Conservation (phyloP, 1,284 basidiomycete genomes). For the Pisolithus thermaeus region DNA sequence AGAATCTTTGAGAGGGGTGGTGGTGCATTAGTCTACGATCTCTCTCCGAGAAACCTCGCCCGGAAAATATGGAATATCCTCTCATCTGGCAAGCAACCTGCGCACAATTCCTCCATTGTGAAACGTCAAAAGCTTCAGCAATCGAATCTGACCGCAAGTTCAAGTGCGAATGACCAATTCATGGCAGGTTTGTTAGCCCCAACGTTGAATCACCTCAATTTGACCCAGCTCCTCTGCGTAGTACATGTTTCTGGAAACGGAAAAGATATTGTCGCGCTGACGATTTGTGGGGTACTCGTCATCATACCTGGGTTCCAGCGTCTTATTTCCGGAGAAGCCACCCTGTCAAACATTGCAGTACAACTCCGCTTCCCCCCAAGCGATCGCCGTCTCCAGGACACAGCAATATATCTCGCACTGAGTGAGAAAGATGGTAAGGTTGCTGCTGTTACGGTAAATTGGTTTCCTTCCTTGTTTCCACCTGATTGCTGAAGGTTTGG, state of each 20-base stretch:
- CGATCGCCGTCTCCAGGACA: constrained; percentile 8
- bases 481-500: background rate
- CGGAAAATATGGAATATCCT: constrained; percentile 26
- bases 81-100: constrained; percentile 8
- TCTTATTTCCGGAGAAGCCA: constrained; percentile 28
- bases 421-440: constrained; percentile 39
- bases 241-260: constrained; percentile 59
- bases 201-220: no score
- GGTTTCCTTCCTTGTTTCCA: background rate
- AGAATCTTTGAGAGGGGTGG: constrained; percentile 48
- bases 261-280: constrained; percentile 45
- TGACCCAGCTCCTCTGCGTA: constrained; percentile 20
- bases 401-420: constrained; percentile 47
- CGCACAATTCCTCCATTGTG: constrained; percentile 21
- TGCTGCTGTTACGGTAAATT: constrained; percentile 44
- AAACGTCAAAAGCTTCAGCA: constrained; percentile 13
- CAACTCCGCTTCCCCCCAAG: constrained; percentile 37
- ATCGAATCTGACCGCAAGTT: background rate
- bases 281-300: constrained; percentile 39
- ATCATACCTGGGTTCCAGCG: constrained; percentile 51
- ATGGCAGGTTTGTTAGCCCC: constrained; percentile 21
- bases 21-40: constrained; percentile 38
- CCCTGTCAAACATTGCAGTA: constrained; percentile 34
- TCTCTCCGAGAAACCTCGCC: constrained; percentile 31
- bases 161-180: constrained; percentile 13